These are phyloP conservation scores for Lactifluus rugatus DNA, from an alignment of 768 basidiomycete genomes.

Conservation along the genomic window DNA sequence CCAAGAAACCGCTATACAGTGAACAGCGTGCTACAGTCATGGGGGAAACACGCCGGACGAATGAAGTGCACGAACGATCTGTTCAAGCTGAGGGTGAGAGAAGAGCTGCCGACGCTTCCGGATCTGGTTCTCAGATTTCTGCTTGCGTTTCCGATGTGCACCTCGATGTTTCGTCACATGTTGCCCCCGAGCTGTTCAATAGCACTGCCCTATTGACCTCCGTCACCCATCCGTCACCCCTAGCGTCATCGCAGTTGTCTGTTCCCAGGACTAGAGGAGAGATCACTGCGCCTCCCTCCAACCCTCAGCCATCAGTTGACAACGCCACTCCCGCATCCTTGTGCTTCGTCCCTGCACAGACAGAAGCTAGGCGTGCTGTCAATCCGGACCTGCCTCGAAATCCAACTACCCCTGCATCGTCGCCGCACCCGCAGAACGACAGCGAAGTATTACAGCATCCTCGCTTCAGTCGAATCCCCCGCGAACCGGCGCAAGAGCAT, in stretches of 20 bases:
- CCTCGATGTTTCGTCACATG: not conserved
- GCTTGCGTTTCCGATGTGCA: not conserved
- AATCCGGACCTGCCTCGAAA: conserved; percentile 13
- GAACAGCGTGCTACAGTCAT: conserved; percentile 4
- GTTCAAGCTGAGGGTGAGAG: conserved; percentile 9
- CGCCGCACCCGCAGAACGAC: not conserved
- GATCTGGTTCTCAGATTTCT: not conserved
- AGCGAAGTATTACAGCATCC: not conserved
- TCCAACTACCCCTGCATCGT: conserved; percentile 11
- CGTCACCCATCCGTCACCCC: not conserved
- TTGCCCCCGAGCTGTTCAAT: not conserved
- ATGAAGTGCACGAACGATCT: not conserved
- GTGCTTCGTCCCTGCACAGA: conserved; percentile 11
- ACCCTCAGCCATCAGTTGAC: not conserved
- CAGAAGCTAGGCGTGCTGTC: conserved; percentile 11
- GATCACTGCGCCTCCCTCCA: not conserved
- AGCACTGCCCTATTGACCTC: not conserved
- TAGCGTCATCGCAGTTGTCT: not conserved
- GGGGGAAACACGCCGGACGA: not conserved
- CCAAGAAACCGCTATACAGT: not conserved
- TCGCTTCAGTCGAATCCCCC: not conserved
- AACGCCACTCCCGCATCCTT: not conserved
- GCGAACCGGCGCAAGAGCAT: not conserved
- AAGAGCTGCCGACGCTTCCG: not conserved
- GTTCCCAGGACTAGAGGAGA: not conserved